These are phyloP conservation scores for Yamadazyma ubonensis DNA, from an alignment of 805 yeast genomes.

Conservation along the genomic window DNA sequence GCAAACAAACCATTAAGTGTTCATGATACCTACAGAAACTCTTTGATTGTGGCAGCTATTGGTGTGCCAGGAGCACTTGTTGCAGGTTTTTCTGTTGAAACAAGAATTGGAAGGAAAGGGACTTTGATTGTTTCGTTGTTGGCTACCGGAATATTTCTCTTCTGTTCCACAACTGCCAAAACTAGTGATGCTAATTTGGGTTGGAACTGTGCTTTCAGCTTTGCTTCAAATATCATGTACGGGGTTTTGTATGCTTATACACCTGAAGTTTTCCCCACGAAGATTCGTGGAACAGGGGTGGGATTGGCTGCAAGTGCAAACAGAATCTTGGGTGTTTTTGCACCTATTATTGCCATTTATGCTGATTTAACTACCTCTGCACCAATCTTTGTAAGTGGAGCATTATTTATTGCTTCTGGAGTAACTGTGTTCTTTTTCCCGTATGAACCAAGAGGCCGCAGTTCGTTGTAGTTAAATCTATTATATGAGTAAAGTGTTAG, in stretches of 20 bases:
- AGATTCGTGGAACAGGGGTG: slow-evolving; percentile 54
- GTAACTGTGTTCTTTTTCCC: slow-evolving; percentile 29
- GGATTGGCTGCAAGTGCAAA: slow-evolving; percentile 57
- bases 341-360: slow-evolving; percentile 56
- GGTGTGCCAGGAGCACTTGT: slow-evolving; percentile 35
- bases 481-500: too few species aligned
- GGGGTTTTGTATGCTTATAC: slow-evolving; percentile 65
- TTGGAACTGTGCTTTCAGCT: slow-evolving; percentile 48
- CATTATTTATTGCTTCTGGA: slow-evolving; percentile 49
- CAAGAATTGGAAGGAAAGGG: slow-evolving; percentile 54
- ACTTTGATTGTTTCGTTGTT: slow-evolving; percentile 52
- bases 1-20: slow-evolving; percentile 29
- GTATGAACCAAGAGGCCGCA: slow-evolving; percentile 26
- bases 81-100: slow-evolving; percentile 33
- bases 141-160: slow-evolving; percentile 55
- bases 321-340: slow-evolving; percentile 54
- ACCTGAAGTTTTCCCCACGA: slow-evolving; percentile 58
- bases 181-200: slow-evolving; percentile 45
- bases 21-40: slow-evolving; percentile 31
- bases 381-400: slow-evolving; percentile 63
- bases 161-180: slow-evolving; percentile 62
- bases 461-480: slow-evolving; percentile 12
- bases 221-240: slow-evolving; percentile 53
- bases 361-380: slow-evolving; percentile 55
- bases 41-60: slow-evolving; percentile 30